Conservation (phyloP, 169 alveolate species). For the Theileria orientalis region DNA sequence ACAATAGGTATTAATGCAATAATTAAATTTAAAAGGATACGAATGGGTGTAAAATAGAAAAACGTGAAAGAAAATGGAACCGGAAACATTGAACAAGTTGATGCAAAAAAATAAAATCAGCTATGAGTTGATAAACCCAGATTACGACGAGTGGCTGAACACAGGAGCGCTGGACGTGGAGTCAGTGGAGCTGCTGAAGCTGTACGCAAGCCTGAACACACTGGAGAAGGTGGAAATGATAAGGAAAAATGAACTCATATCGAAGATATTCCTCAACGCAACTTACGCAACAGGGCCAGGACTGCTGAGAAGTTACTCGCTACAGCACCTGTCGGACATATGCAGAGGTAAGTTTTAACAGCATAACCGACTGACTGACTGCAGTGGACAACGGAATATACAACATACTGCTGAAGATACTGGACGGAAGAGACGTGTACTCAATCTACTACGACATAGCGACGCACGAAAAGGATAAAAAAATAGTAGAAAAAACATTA, state of each 20-base stretch:
- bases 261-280: constrained; percentile 40
- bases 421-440: constrained; percentile 42
- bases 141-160: constrained; percentile 44
- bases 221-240: constrained; percentile 45
- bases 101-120: constrained; percentile 43
- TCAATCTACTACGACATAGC: constrained; percentile 54
- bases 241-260: constrained; percentile 9
- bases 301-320: constrained; percentile 48
- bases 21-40: too few species aligned
- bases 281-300: constrained; percentile 64
- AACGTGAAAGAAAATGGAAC: constrained; percentile 50
- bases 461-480: constrained; percentile 41
- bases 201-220: constrained; percentile 25
- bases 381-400: constrained; percentile 35
- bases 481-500: constrained; percentile 38
- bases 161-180: constrained; percentile 57
- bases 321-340: constrained; percentile 42
- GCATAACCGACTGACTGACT: background rate
- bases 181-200: constrained; percentile 49
- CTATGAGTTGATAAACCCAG: constrained; percentile 48
- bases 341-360: constrained; percentile 26
- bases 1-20: too few species aligned
- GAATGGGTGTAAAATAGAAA: too few species aligned
- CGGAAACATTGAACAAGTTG: constrained; percentile 56
- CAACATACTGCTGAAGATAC: constrained; percentile 23